A percentile compares a stretch with the other conserved stretches of the same genome.
phyloP scores from a whole-genome alignment of 176 grass and related monocot genomes.

The Rhynchospora tenuis region DNA sequence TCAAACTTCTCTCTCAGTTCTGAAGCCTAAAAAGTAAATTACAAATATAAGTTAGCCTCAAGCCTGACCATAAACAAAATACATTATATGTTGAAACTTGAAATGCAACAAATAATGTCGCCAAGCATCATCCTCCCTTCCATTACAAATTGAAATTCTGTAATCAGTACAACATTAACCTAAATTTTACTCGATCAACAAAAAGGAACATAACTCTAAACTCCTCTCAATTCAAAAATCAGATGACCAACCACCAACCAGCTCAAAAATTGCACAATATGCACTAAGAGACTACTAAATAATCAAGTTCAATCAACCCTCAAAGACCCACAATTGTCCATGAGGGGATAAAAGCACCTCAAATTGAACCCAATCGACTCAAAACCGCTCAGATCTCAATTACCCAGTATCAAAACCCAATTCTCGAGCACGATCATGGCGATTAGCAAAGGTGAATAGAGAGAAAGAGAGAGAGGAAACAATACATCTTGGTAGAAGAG shows the following conservation, averaged over 20 bases:
- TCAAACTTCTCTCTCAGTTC: constrained; percentile 92
- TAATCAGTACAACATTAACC: not conserved
- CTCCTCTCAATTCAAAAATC: not conserved
- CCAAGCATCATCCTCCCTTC: not conserved
- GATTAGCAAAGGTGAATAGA: constrained; percentile 5
- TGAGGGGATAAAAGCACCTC: not conserved
- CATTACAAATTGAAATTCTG: not conserved
- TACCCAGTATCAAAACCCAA: not conserved
- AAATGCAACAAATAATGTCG: not conserved
- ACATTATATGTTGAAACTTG: not conserved
- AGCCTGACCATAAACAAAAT: not conserved
- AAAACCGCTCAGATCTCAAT: not conserved
- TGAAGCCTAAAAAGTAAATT: constrained; percentile 52
- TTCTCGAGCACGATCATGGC: not conserved
- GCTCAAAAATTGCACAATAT: not conserved
- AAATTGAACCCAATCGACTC: not conserved
- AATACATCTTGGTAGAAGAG: constrained; percentile 88
- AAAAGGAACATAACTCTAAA: not conserved
- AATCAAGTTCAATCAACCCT: not conserved
- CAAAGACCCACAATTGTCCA: not conserved
- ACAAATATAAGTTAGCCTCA: not conserved
- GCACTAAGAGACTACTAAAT: not conserved
- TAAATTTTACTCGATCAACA: not conserved
- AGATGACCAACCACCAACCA: not conserved
- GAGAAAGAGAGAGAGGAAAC: not conserved